Percentiles rank a stretch among this genome's conserved stretches.
Evolutionary conservation across 495 filamentous ascomycete species (phyloP).

Genomic region (Platismatia glauca): DNA sequence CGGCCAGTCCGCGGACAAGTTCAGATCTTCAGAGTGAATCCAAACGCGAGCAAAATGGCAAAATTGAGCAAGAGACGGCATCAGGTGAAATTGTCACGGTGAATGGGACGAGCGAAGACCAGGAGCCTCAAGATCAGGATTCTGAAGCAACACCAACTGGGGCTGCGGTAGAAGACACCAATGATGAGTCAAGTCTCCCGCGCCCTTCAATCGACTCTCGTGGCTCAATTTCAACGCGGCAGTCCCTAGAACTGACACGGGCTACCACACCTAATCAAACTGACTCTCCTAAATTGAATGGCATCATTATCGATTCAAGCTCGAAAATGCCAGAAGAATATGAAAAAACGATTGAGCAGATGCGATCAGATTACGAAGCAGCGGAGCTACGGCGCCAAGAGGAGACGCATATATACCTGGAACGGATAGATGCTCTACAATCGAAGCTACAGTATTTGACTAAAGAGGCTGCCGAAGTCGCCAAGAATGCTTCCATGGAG

Average conservation of each 20-base stretch:
- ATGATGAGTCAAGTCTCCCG: slow-evolving; percentile 7
- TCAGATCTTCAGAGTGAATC: slow-evolving; percentile 16
- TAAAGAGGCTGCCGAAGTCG: slow-evolving; percentile 63
- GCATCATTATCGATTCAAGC: slow-evolving; percentile 21
- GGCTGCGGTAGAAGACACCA: slow-evolving; percentile 3
- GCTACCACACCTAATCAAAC: slow-evolving; percentile 13
- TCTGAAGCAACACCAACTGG: slow-evolving; percentile 1
- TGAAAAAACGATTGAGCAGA: slow-evolving; percentile 36
- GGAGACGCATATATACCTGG: slow-evolving; percentile 71
- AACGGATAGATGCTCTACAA: slow-evolving; percentile 87
- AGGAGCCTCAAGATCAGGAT: slow-evolving; percentile 1
- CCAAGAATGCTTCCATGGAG: slow-evolving; percentile 51
- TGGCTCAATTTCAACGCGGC: slow-evolving; percentile 19
- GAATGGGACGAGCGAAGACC: not conserved
- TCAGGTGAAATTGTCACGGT: not conserved
- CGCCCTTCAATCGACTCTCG: slow-evolving; percentile 20
- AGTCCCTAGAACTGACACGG: slow-evolving; percentile 18
- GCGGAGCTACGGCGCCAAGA: slow-evolving; percentile 60
- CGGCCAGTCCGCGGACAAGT: slow-evolving; percentile 17
- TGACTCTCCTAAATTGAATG: slow-evolving; percentile 16
- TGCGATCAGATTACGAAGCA: slow-evolving; percentile 50
- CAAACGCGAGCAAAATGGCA: not conserved
- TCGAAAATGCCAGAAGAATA: slow-evolving; percentile 21
- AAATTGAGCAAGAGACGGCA: not conserved
- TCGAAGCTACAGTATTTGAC: slow-evolving; percentile 83